Base-by-base conservation (phyloP, 495 filamentous ascomycete species). In the Hypoxylon crocopeplum region DNA sequence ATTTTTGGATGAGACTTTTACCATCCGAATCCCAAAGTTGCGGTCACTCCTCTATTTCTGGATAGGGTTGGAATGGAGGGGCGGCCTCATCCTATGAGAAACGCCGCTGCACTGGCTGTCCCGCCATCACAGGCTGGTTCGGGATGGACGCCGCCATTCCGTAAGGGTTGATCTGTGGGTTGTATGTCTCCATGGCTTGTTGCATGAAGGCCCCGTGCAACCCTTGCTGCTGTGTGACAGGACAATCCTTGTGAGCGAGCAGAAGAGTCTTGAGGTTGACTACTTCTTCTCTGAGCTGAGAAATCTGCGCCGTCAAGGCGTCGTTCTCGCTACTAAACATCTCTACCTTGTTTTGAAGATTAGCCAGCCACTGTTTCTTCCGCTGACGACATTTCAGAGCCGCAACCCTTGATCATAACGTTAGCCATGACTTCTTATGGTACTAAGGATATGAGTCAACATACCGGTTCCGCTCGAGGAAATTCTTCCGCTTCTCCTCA, bases 351-450 rank as follows among this genome's bases (percentile, higher is more conserved):
- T 83, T 84, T 73, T 98, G 94, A 2, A 98, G 82, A 69, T 96
- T 98, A 12, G 90, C 89, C 37, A 98, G 85, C 94, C 94, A 98
- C 70, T 98, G 94, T 79, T 98, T 98, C 81, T 98, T 98, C 5
- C 94, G 87, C 72, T 98, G 94, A 49, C 94, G 88, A 77, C 94
- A 98, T 72, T 98, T 98, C 44, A 98, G 79, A 19, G 94, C 94
- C 30, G 94, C 94, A 61, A 98, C 91, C 70, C 94, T 98, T 61
- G 7, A 52, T 13, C 7, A 42, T 2, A 7, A 38, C 10, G 55
- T 77, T 42, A 78, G 72, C 38, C 61, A 62, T 1, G 13, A 33
- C n/a, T 4, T 32, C 42, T 30, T 32, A 25, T n/a, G 30, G 29
- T 32, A 47, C 12, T 13, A 38, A 12, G 7, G 10, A 8, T 22